Evolutionary conservation across 495 filamentous ascomycete genomes (phyloP), one percentile per base, ranked within the genome.

Genomic region (Hypoxylon fuscum): DNA sequence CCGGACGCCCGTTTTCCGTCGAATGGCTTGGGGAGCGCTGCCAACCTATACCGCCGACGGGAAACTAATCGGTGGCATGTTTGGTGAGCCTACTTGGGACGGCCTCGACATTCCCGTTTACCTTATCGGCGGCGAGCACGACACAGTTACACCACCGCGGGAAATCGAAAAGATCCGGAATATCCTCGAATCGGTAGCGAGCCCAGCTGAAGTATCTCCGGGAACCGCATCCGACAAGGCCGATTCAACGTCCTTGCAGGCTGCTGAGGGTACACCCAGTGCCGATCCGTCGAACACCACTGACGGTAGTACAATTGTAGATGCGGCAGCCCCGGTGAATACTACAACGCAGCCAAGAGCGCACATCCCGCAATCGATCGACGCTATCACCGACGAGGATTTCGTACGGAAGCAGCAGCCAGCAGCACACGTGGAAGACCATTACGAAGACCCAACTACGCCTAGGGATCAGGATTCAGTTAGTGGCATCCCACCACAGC

Each of bases 1-100:
- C 59, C 82, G 78, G 61, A 92, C 92, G 0, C 79, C 88, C 0
- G 91, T 96, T 0, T 96, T 90, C 85, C 84, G 88, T 56, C 83
- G 93, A 32, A 94, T 96, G 89, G 89, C 87, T 3, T 89, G 81
- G 75, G 93, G 92, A 1, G 74, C 78, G 40, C 72, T 92, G 15
- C 85, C 89, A 11, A 77, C 72, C 11, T 27, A 56, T 31, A 86
- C 85, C 58, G 55, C 77, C 9, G 67, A 79, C 15, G 81, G 76
- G 17, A 64, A 76, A 11, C 68, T 83, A 3, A 68, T 77, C n/a
- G 87, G 85, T 5, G 90, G 90, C 2, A 69, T 95, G 9, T 88
- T 92, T 35, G 86, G 87, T 0, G 70, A 82, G 48, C 81, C 88
- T 2, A 78, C 88, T 20, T 98, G 94, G 94, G 78, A 83, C 14